Evolutionary conservation across 768 basidiomycete species (phyloP).

Genomic region (Trametes meyenii): DNA sequence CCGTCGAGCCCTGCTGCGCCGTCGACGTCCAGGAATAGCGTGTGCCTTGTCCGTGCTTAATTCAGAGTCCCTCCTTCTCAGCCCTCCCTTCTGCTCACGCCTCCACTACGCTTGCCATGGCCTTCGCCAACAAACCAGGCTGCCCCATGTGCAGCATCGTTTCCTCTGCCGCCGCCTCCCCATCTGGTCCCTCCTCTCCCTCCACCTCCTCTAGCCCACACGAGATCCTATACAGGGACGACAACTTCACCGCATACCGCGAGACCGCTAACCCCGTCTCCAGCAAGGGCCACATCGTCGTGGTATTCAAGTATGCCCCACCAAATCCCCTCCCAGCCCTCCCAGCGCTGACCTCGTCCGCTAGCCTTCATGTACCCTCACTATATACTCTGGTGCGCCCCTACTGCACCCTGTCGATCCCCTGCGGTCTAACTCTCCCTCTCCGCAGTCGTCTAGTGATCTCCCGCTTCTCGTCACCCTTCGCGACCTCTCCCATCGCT

Average conservation of each 20-base stretch:
- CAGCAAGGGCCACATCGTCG: conserved; percentile 69
- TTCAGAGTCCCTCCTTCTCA: background rate
- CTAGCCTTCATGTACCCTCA: conserved; percentile 76
- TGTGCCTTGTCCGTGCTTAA: too few species aligned
- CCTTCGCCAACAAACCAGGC: conserved; percentile 64
- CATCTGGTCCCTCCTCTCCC: conserved; percentile 50
- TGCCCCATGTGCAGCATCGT: conserved; percentile 82
- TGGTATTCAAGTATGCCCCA: conserved; percentile 71
- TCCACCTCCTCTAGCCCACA: conserved; percentile 47
- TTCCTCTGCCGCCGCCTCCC: conserved; percentile 50
- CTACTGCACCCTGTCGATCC: background rate
- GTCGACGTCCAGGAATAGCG: too few species aligned
- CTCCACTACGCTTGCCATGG: conserved; percentile 35
- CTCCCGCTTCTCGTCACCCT: conserved; percentile 70
- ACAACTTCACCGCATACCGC: conserved; percentile 74
- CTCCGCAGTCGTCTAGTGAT: conserved; percentile 67
- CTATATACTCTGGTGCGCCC: conserved; percentile 56
- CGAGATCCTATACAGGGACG: conserved; percentile 74
- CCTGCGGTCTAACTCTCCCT: conserved; percentile 1
- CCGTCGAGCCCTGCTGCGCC: background rate
- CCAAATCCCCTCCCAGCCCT: background rate
- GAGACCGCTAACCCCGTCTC: conserved; percentile 73
- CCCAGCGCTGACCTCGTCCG: conserved; percentile 16
- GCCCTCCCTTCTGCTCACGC: too few species aligned
- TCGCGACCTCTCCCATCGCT: conserved; percentile 56